Evolutionary conservation across 2,329 filamentous ascomycete species (phyloP).

Genomic region (Pezicula carpinea): DNA sequence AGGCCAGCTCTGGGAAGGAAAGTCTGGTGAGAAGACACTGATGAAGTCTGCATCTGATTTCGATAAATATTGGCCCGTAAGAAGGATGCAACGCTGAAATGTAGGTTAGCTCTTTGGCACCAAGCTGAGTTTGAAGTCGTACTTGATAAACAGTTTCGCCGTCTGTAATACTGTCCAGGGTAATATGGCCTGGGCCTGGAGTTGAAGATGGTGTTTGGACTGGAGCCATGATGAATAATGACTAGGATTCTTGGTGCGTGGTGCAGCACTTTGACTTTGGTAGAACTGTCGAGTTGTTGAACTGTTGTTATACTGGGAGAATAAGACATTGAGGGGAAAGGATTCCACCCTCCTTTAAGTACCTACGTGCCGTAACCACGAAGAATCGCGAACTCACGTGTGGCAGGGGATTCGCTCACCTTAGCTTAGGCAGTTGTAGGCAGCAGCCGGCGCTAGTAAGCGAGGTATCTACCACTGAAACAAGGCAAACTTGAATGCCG

Average conservation of each 20-base stretch:
- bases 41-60: constrained; percentile 21
- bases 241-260: no score
- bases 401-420: not conserved
- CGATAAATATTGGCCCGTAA: constrained; percentile 23
- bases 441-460: not conserved
- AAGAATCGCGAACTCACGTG: not conserved
- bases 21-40: constrained; percentile 30
- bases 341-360: no score
- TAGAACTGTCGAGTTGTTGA: not conserved
- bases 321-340: no score
- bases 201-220: not conserved
- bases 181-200: not conserved
- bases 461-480: no score
- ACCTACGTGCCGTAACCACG: no score
- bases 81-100: constrained; percentile 24
- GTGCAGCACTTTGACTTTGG: not conserved
- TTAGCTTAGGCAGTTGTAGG: not conserved
- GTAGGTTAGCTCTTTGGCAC: not conserved
- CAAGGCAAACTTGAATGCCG: no score
- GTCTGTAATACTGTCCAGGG: constrained; percentile 23
- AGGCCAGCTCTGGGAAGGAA: constrained; percentile 61
- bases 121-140: not conserved
- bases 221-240: not conserved
- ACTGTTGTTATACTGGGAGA: not conserved
- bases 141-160: constrained; percentile 24